phyloP scores from a whole-genome alignment of 768 basidiomycete genomes.

The Filobasidium wieringae region DNA sequence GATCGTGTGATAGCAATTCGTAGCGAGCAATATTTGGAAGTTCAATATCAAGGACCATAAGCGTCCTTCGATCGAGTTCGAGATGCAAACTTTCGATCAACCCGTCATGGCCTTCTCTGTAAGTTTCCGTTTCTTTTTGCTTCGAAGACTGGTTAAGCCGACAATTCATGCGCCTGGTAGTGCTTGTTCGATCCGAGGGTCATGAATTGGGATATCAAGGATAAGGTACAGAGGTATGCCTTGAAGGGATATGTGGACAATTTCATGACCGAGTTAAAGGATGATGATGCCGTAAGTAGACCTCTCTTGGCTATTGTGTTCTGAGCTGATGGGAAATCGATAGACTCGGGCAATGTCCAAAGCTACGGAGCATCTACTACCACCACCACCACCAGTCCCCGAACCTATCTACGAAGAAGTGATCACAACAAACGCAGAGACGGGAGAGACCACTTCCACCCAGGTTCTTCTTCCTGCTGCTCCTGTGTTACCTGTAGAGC shows the following conservation, averaged over 20 bases:
- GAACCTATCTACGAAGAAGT: conserved; percentile 40
- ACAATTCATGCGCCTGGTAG: conserved; percentile 44
- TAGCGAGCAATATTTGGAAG: conserved; percentile 80
- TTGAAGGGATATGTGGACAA: conserved; percentile 61
- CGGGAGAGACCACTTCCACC: conserved; percentile 9
- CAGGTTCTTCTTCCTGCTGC: background rate
- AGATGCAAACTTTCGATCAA: conserved; percentile 84
- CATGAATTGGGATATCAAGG: conserved; percentile 74
- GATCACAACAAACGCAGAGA: background rate
- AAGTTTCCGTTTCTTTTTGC: conserved; percentile 20
- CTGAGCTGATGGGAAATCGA: background rate
- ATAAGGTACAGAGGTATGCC: conserved; percentile 46
- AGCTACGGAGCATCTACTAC: conserved; percentile 68
- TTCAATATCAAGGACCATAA: conserved; percentile 72
- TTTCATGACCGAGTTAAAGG: conserved; percentile 44
- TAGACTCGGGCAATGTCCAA: conserved; percentile 86
- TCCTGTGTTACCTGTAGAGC: conserved; percentile 8
- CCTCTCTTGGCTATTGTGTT: background rate
- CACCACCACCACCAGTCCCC: conserved; percentile 29
- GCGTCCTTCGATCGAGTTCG: conserved; percentile 71
- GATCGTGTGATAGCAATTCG: conserved; percentile 54
- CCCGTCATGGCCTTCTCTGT: conserved; percentile 91
- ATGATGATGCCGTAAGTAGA: conserved; percentile 43
- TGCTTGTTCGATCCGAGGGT: conserved; percentile 86
- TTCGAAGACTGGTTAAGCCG: background rate